These are phyloP conservation scores for Trichothecium sympodiale DNA, from an alignment of 2,329 filamentous ascomycete genomes.

Conservation along the genomic window DNA sequence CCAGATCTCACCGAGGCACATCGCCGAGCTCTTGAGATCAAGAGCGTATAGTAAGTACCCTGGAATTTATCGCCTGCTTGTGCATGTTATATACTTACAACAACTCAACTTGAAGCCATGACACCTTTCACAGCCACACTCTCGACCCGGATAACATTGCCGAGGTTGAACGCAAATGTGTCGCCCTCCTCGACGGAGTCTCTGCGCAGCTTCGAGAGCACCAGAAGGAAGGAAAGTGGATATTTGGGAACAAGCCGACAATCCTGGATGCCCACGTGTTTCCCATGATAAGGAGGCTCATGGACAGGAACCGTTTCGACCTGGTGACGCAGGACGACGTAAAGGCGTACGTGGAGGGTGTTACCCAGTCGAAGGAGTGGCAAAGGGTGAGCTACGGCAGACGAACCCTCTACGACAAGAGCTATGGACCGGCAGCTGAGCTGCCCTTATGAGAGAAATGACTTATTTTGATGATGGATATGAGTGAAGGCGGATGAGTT, in stretches of 20 bases:
- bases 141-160: constrained; percentile 14
- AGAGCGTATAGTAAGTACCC: constrained; percentile 17
- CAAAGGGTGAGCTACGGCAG: constrained; percentile 13
- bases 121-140: constrained; percentile 11
- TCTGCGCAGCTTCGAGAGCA: constrained; percentile 8
- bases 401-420: constrained; percentile 12
- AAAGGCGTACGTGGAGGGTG: constrained; percentile 9
- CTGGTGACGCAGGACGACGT: constrained; percentile 10
- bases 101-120: constrained; percentile 11
- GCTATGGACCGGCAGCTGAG: constrained; percentile 11
- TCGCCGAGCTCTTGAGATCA: constrained; percentile 18
- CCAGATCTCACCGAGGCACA: constrained; percentile 13
- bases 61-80: neutral
- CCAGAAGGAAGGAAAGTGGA: constrained; percentile 11
- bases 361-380: constrained; percentile 15
- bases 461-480: no score
- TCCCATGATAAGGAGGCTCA: constrained; percentile 11
- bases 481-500: no score
- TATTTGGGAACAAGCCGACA: constrained; percentile 16
- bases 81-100: constrained; percentile 1
- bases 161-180: constrained; percentile 11
- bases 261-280: constrained; percentile 17
- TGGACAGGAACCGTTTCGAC: constrained; percentile 13
- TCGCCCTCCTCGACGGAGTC: constrained; percentile 12
- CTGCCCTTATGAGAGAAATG: constrained; percentile 1